Evolutionary conservation across 306 rosid genomes (phyloP).

Genomic region (Malus asiatica): DNA sequence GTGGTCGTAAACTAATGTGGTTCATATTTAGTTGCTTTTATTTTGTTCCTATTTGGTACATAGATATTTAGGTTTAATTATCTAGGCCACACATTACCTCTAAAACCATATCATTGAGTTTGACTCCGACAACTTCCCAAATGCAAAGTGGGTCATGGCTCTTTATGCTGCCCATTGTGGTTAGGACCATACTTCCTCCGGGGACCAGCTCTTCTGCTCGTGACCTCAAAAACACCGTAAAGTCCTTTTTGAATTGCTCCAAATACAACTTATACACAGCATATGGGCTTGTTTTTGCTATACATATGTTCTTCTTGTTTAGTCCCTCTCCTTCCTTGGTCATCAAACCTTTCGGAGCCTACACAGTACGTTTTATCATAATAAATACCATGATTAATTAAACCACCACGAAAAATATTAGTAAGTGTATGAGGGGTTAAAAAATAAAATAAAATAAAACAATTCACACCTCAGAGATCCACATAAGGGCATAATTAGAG

Average conservation of each 20-base stretch:
- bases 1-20: too few species aligned
- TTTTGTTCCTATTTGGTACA: too few species aligned
- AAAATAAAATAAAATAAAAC: background rate
- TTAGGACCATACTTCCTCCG: constrained; percentile 34
- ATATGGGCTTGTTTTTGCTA: constrained; percentile 11
- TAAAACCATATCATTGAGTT: constrained; percentile 33
- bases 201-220: constrained; percentile 27
- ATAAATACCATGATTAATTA: background rate
- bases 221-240: constrained; percentile 21
- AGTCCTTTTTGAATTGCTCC: constrained; percentile 30
- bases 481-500: constrained; percentile 28
- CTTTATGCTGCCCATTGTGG: constrained; percentile 17
- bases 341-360: constrained; percentile 21
- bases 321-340: background rate
- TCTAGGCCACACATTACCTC: constrained; percentile 19
- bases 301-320: constrained; percentile 19
- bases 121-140: constrained; percentile 15
- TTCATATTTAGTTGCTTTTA: too few species aligned
- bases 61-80: too few species aligned
- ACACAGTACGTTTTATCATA: background rate
- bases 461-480: constrained; percentile 35
- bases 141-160: background rate
- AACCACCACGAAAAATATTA: background rate
- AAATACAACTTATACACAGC: constrained; percentile 13
- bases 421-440: background rate